Evolutionary conservation across 768 basidiomycete species (phyloP).

Genomic region (Podaxis sp.): DNA sequence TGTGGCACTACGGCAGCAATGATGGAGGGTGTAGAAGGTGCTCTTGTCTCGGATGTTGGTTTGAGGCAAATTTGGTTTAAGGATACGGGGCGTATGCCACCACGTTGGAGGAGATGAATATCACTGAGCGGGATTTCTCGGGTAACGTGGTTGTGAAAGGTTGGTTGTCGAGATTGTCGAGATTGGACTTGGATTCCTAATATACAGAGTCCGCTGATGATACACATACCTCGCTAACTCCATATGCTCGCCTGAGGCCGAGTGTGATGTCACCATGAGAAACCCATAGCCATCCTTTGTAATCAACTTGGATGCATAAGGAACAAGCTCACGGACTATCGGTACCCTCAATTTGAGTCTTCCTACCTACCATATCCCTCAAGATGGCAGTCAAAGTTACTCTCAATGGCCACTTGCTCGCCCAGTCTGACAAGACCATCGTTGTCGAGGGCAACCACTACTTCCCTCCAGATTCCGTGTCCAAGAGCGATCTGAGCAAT

Average conservation of each 20-base stretch:
- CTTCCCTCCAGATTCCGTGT: constrained; percentile 62
- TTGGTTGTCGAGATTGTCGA: no score
- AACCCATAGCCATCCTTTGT: not conserved
- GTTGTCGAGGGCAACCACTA: constrained; percentile 72
- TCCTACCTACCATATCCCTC: not conserved
- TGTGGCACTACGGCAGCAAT: no score
- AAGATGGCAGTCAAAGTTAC: constrained; percentile 39
- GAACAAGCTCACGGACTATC: not conserved
- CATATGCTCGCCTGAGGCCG: not conserved
- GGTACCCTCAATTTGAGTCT: not conserved
- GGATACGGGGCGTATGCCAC: no score
- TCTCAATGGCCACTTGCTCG: constrained; percentile 51
- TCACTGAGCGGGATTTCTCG: no score
- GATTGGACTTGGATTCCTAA: no score
- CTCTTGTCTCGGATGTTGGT: no score
- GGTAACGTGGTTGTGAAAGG: no score
- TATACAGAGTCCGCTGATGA: not conserved
- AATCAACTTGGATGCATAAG: not conserved
- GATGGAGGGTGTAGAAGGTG: no score
- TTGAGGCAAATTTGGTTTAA: no score
- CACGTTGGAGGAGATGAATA: no score
- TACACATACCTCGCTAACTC: not conserved
- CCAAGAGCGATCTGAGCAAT: constrained; percentile 40
- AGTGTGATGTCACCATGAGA: not conserved
- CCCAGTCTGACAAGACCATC: constrained; percentile 54